Percentiles rank a stretch among this genome's conserved stretches.
These are phyloP conservation scores for Neolecta irregularis DNA, from an alignment of 1,139 yeast genomes.

Conservation along the genomic window DNA sequence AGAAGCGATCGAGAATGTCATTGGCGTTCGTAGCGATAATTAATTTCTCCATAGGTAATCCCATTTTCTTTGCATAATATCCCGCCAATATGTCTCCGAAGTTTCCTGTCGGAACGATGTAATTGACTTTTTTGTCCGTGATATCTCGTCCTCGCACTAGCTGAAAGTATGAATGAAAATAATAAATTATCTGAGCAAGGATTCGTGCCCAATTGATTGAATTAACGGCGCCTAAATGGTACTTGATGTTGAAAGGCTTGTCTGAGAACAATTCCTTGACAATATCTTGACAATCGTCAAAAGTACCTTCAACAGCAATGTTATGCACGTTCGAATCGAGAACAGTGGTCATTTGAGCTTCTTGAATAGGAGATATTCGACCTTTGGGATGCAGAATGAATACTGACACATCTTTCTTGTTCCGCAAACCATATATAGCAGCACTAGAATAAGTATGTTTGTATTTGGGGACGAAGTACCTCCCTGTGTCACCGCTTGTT, in stretches of 20 bases:
- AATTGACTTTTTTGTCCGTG: constrained; percentile 39
- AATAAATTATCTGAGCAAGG: constrained; percentile 91
- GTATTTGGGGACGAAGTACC: too few species aligned
- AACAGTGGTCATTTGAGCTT: constrained; percentile 98
- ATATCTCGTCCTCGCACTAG: constrained; percentile 29
- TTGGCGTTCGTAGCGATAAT: constrained; percentile 92
- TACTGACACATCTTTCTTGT: constrained; percentile 90
- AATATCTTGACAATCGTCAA: constrained; percentile 95
- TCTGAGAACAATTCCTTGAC: constrained; percentile 91
- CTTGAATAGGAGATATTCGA: constrained; percentile 93
- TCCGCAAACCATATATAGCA: constrained; percentile 92
- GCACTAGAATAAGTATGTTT: too few species aligned
- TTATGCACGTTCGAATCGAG: constrained; percentile 87
- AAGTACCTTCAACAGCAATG: constrained; percentile 83
- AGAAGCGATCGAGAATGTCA: constrained; percentile 83
- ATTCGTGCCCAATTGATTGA: constrained; percentile 99
- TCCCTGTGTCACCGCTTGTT: constrained; percentile 97
- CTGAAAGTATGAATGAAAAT: constrained; percentile 80
- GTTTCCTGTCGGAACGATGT: constrained; percentile 93
- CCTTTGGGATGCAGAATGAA: constrained; percentile 95
- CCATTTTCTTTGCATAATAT: constrained; percentile 87
- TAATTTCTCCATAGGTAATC: constrained; percentile 72
- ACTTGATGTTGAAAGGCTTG: constrained; percentile 64
- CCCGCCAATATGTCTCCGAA: constrained; percentile 97
- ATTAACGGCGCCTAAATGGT: constrained; percentile 94